A percentile compares a stretch with the other conserved stretches of the same genome.
These are phyloP conservation scores for Sparassis latifolia DNA, from an alignment of 1,284 basidiomycete species.

Conservation along the genomic window DNA sequence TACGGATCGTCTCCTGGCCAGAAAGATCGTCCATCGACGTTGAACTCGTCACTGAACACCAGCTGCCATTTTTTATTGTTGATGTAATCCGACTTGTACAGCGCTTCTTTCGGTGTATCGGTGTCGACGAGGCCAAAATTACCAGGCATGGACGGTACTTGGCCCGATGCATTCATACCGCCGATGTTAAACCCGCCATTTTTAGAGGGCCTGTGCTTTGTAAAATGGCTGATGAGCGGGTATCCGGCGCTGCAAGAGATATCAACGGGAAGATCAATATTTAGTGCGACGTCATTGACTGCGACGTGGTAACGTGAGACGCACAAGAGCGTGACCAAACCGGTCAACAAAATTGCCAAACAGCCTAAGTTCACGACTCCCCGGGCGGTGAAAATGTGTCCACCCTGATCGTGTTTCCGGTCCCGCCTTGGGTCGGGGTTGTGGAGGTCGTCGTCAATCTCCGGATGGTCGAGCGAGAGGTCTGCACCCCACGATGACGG, in stretches of 20 bases:
- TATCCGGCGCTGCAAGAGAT: conserved; percentile 59
- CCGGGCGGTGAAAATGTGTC: conserved; percentile 65
- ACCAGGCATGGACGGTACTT: conserved; percentile 56
- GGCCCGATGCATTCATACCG: conserved; percentile 76
- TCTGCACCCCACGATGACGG: conserved; percentile 66
- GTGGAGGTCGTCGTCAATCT: conserved; percentile 69
- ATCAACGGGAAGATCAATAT: no score
- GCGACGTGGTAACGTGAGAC: conserved; percentile 15
- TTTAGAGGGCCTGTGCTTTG: conserved; percentile 37
- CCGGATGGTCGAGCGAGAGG: conserved; percentile 48
- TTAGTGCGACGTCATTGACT: not conserved
- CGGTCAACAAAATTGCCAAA: conserved; percentile 53
- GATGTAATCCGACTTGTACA: conserved; percentile 52
- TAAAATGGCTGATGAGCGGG: conserved; percentile 72
- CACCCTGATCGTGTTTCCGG: conserved; percentile 52
- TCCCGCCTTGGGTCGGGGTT: conserved; percentile 75
- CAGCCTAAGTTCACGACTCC: conserved; percentile 77
- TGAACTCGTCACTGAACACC: conserved; percentile 89
- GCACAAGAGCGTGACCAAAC: conserved; percentile 71
- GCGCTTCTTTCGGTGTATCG: conserved; percentile 62
- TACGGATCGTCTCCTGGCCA: conserved; percentile 60
- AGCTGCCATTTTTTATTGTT: conserved; percentile 51
- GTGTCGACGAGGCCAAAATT: conserved; percentile 71
- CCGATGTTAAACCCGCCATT: conserved; percentile 74
- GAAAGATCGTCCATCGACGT: conserved; percentile 74